A percentile compares a stretch with the other conserved stretches of the same genome.
phyloP scores from a whole-genome alignment of 768 basidiomycete genomes.

The Lactarius pseudohatsudake region DNA sequence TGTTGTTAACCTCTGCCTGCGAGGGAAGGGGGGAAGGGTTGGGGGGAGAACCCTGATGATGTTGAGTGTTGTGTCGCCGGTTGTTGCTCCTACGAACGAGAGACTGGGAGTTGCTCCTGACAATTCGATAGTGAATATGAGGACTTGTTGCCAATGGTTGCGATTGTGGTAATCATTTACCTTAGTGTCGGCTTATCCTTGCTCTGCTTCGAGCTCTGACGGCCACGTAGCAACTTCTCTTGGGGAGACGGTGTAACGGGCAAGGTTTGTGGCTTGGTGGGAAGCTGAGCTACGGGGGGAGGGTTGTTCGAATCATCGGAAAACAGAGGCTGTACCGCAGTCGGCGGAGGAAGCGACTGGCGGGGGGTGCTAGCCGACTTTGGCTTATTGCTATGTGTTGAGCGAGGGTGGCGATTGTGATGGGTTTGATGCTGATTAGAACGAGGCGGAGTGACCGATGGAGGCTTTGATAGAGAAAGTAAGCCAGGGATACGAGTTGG shows the following conservation, averaged over 20 bases:
- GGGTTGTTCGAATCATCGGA: slow-evolving; percentile 37
- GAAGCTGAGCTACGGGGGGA: slow-evolving; percentile 28
- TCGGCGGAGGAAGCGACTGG: slow-evolving; percentile 29
- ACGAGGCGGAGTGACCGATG: slow-evolving; percentile 37
- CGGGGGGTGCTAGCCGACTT: slow-evolving; percentile 28
- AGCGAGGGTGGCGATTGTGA: slow-evolving; percentile 32
- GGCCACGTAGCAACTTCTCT: slow-evolving; percentile 38
- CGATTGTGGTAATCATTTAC: slow-evolving; percentile 33
- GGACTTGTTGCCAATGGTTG: background rate
- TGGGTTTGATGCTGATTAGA: slow-evolving; percentile 36
- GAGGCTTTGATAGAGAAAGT: slow-evolving; percentile 64
- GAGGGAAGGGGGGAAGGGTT: slow-evolving; percentile 46
- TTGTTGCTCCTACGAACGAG: slow-evolving; percentile 43
- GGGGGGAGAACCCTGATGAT: slow-evolving; percentile 66
- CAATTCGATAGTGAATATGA: slow-evolving; percentile 4
- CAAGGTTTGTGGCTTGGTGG: slow-evolving; percentile 14
- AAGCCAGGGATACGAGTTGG: slow-evolving; percentile 74
- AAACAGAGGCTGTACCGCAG: slow-evolving; percentile 32
- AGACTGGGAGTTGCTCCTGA: slow-evolving; percentile 49
- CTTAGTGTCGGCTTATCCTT: slow-evolving; percentile 47
- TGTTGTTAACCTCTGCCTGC: slow-evolving; percentile 58
- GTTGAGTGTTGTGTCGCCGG: slow-evolving; percentile 41
- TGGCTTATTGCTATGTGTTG: slow-evolving; percentile 42
- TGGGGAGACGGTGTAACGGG: slow-evolving; percentile 17
- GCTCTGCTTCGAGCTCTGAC: slow-evolving; percentile 40